Percentiles rank a stretch among this genome's conserved stretches.
phyloP scores from a whole-genome alignment of 305 asterid genomes.

The Fraxinus latifolia region DNA sequence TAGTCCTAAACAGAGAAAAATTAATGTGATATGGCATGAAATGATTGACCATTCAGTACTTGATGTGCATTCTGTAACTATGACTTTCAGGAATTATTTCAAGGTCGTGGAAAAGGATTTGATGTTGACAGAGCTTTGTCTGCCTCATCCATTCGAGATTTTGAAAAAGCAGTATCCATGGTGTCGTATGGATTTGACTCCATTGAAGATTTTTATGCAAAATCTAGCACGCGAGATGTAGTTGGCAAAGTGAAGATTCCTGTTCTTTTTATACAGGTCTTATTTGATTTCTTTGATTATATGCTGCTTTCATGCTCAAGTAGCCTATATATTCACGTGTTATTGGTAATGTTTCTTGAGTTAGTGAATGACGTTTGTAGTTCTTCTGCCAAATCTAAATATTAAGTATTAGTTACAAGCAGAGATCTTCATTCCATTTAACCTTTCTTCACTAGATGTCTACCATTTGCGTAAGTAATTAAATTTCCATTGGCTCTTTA shows the following conservation, averaged over 20 bases:
- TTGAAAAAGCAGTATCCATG: conserved; percentile 84
- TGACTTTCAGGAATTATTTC: conserved; percentile 74
- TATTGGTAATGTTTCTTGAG: background rate
- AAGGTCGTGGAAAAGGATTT: conserved; percentile 84
- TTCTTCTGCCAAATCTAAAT: background rate
- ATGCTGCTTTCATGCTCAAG: conserved; percentile 5
- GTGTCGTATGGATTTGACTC: conserved; percentile 69
- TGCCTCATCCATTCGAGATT: conserved; percentile 70
- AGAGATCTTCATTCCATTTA: background rate
- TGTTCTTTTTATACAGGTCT: conserved; percentile 89
- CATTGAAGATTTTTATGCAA: conserved; percentile 73
- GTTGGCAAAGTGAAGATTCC: conserved; percentile 85
- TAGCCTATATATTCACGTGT: background rate
- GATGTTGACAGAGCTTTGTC: conserved; percentile 74
- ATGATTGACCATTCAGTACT: background rate
- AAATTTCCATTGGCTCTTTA: background rate
- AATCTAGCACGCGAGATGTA: conserved; percentile 72
- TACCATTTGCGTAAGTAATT: background rate
- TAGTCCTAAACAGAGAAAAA: background rate
- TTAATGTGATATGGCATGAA: background rate
- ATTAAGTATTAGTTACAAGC: background rate
- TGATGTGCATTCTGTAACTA: conserved; percentile 17
- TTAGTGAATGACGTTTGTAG: background rate
- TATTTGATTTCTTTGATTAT: conserved; percentile 21
- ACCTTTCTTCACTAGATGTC: background rate